phyloP scores from a whole-genome alignment of 345 rosid genomes.

The Acer negundo region DNA sequence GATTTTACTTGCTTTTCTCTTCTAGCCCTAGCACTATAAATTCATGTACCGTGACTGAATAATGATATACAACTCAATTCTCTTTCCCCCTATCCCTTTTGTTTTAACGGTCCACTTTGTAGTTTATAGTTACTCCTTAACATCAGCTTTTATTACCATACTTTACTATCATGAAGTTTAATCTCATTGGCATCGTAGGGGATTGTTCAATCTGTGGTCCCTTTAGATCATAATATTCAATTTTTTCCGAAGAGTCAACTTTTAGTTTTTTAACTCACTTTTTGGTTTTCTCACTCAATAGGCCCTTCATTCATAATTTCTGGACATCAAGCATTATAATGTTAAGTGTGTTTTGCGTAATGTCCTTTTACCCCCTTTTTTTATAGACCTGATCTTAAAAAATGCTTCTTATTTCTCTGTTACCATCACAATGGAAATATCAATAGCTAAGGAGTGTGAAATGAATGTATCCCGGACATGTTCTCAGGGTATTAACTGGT shows the following conservation, averaged over 20 bases:
- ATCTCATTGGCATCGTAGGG: background rate
- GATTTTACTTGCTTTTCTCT: no score
- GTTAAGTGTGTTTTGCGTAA: background rate
- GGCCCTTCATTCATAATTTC: background rate
- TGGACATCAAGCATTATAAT: background rate
- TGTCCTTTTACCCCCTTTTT: background rate
- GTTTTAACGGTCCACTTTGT: background rate
- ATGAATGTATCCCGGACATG: background rate
- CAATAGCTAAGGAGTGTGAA: background rate
- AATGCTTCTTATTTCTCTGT: background rate
- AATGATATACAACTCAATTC: no score
- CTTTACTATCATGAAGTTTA: background rate
- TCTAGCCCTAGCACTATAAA: no score
- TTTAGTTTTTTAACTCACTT: background rate
- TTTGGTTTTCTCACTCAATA: conserved; percentile 7
- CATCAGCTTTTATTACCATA: background rate
- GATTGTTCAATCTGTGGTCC: background rate
- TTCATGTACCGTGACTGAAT: no score
- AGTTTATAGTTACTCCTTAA: background rate
- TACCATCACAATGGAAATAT: background rate
- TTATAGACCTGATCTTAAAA: background rate
- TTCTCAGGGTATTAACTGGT: no score
- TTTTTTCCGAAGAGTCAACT: background rate
- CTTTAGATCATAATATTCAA: background rate
- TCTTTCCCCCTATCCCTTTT: no score